Percentiles rank a stretch among this genome's conserved stretches.
These are phyloP conservation scores for Oemleria cerasiformis DNA, from an alignment of 306 rosid species.

Conservation along the genomic window DNA sequence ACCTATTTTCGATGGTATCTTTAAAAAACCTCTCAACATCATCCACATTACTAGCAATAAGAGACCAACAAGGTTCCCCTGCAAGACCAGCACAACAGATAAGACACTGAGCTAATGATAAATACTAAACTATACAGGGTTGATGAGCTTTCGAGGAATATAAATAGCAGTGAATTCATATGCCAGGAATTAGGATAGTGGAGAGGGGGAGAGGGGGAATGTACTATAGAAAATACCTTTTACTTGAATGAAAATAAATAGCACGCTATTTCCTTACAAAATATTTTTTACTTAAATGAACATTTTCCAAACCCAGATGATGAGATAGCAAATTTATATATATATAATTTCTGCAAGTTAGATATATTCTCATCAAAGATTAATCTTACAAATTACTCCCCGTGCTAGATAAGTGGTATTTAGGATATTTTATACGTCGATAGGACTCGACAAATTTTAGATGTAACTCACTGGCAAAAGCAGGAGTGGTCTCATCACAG, in stretches of 20 bases:
- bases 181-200: neutral
- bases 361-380: neutral
- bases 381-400: neutral
- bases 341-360: neutral
- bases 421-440: neutral
- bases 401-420: neutral
- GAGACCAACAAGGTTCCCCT: constrained; percentile 90
- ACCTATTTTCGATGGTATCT: constrained; percentile 89
- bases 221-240: neutral
- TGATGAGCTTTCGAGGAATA: neutral
- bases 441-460: neutral
- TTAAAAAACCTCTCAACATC: constrained; percentile 83
- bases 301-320: neutral
- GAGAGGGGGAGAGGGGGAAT: neutral
- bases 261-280: neutral
- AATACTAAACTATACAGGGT: neutral
- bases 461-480: neutral
- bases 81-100: constrained; percentile 26
- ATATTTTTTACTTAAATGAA: neutral
- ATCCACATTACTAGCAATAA: constrained; percentile 65
- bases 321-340: neutral
- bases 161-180: neutral
- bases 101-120: neutral
- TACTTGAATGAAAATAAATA: neutral
- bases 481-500: neutral